Evolutionary conservation across 106 monocot genomes (phyloP), one percentile per base, ranked within the genome.

Genomic region (Alisma plantagoaquatica): DNA sequence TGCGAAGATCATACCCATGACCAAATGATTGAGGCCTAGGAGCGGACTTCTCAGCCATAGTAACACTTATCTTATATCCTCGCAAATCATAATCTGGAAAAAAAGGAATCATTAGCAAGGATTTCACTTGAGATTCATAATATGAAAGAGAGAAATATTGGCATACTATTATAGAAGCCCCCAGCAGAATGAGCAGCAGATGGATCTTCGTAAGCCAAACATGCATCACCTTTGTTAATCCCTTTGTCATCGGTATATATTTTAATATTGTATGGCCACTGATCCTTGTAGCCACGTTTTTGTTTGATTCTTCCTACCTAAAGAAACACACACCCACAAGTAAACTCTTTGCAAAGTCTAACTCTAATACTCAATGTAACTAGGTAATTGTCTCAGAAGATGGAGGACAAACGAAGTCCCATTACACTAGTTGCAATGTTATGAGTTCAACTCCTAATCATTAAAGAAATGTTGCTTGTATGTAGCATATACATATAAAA

Each of bases 101-200:
- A 21, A 46, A 60, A 15, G 77, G 64, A 57, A 28, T 44, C 49
- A 21, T 25, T 42, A 22, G n/a, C n/a, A n/a, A n/a, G n/a, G n/a
- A n/a, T n/a, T n/a, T n/a, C n/a, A n/a, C n/a, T n/a, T n/a, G n/a
- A n/a, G n/a, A n/a, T n/a, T n/a, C n/a, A n/a, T 6, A 0, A 20
- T 10, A 18, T 15, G 17, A 47, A 46, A 53, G 43, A 49, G 21
- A 30, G 32, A 22, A 17, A 9, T 10, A 12, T 32, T 49, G 31
- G 49, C 67, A 57, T 22, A 96, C 96, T 75, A 62, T 96, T 96
- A 51, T 76, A 96, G 54, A 96, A 96, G 26, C 96, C 81, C 27
- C 96, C 88, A 63, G 96, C 96, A 60, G 96, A 96, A 72, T 96
- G 96, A 64, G 96, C 96, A 60, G 96, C 96, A 66, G 81, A 78